Base-by-base conservation (phyloP, 1,284 basidiomycete genomes). In the Tremellales sp. region DNA sequence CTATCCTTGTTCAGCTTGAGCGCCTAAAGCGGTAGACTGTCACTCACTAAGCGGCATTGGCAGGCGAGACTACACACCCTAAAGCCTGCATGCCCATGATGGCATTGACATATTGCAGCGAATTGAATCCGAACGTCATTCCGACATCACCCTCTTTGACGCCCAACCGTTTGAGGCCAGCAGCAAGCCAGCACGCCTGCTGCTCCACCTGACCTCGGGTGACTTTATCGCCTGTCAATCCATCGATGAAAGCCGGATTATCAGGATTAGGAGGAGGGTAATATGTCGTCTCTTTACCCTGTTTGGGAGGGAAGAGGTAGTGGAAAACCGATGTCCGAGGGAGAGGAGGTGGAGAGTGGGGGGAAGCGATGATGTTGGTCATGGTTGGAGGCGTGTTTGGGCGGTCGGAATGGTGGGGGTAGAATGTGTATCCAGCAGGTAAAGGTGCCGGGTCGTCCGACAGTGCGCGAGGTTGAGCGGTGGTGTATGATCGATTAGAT, bases 181-280 rank as follows among this genome's bases (percentile, higher is more conserved):
- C 75, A 0, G 72, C 83, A 13, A 87, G 73, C 2, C 78, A 74
- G 10, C 85, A 74, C 0, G 84, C 77, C n/a, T 82, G 70, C 19
- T 78, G 68, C 23, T 78, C 79, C 21, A 85, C 68, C 24, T 80
- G 77, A 0, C 62, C 79, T 15, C 86, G 80, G 0, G 84, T 78
- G 23, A 89, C 56, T 2, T 76, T 75, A 0, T 77, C 72, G 0
- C 81, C 84, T 0, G 84, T 80, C 1, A 73, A 67, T 0, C 83
- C 83, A 58, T 89, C 86, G 47, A 87, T 78, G 65, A 82, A 86
- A 0, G 85, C 85, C 5, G 79, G 77, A 2, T 70, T 52, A 13
- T 49, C 42, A 12, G 51, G 56, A 31, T 64, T 57, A 3, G 52
- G 52, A 5, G 36, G 40, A 2, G 52, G 52, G 37, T 58, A 57